Conservation (phyloP, 768 basidiomycete genomes). For the Myochromella boudieri region DNA sequence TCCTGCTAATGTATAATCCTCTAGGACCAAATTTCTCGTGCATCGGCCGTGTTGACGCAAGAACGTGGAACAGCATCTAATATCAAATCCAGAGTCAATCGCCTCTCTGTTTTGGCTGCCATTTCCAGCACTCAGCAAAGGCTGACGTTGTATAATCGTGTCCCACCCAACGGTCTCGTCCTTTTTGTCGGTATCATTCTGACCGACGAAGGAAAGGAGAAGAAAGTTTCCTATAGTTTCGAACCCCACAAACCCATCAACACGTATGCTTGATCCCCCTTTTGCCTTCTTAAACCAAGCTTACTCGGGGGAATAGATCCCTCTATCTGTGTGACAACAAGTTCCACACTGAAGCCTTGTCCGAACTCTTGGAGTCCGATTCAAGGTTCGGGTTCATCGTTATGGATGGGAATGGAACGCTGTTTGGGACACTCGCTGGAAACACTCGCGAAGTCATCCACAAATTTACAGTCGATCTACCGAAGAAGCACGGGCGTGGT, state of each 20-base stretch:
- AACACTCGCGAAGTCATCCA: constrained; percentile 97
- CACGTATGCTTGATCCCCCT: constrained; percentile 64
- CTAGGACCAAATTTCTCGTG: constrained; percentile 92
- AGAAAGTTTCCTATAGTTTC: constrained; percentile 98
- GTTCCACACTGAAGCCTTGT: constrained; percentile 97
- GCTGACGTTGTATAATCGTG: constrained; percentile 95
- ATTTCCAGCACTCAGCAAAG: constrained; percentile 98
- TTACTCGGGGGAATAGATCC: constrained; percentile 51
- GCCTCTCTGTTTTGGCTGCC: constrained; percentile 94
- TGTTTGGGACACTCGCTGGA: constrained; percentile 93
- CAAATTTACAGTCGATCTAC: constrained; percentile 98
- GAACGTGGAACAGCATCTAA: constrained; percentile 98
- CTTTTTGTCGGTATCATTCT: constrained; percentile 97
- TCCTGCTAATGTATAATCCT: constrained; percentile 9
- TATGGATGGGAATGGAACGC: constrained; percentile 98
- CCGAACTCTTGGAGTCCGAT: constrained; percentile 95
- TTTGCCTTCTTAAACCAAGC: neutral
- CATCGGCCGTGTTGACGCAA: constrained; percentile 94
- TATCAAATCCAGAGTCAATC: constrained; percentile 98
- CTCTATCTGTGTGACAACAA: constrained; percentile 99
- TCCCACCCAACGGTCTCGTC: constrained; percentile 95
- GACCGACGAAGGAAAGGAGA: constrained; percentile 99
- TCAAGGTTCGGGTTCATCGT: constrained; percentile 99
- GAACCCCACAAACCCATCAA: constrained; percentile 99
- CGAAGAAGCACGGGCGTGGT: constrained; percentile 99